Base-by-base conservation (phyloP, 2,329 filamentous ascomycete species). In the Eutypella sp. region DNA sequence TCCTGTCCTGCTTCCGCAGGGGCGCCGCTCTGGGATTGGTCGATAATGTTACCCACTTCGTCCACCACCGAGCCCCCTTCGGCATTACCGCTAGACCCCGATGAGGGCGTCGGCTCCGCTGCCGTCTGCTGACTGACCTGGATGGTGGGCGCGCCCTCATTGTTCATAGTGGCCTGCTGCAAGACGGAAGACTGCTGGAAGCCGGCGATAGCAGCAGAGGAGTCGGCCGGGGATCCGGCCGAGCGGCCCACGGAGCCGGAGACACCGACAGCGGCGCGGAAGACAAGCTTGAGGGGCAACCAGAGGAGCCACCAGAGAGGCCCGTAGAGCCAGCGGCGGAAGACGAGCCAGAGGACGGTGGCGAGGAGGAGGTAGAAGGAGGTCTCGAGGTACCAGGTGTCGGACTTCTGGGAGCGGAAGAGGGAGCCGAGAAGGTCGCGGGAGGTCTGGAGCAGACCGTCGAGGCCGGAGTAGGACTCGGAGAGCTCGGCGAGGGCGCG, bases 341-440 rank as follows among this genome's bases (percentile, higher is more conserved):
- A 96, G 6, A 96, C 62, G 7, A 99, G 76, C 93, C 93, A 99
- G 24, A 73, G 75, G 36, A 91, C 82, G 1, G 90, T 96, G 5
- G 71, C 79, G 19, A 86, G 60, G 15, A 97, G 77, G 56, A 96
- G 76, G 63, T 91, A 95, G 54, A 97, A 83, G 2, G 91, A 82
- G 31, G 88, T 95, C 67, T 93, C 87, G 27, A 99, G 78, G 64
- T 99, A 99, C 93, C 93, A 99, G 2, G 91, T 96, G 63, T 99
- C 93, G 54, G 86, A 93, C 75, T 99, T 99, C 63, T 95, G 89
- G 52, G 88, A 93, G 50, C 82, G 81, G 40, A 97, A 71, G 39
- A 99, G 73, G 16, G 88, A 89, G 6, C 82, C 81, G 7, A 96
- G 79, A 16, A 99, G 73, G 45, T 83, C 84, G 53, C 81, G 79